Evolutionary conservation across 1,284 basidiomycete genomes (phyloP), one percentile per base, ranked within the genome.

Genomic region (Rhodofomes roseus): DNA sequence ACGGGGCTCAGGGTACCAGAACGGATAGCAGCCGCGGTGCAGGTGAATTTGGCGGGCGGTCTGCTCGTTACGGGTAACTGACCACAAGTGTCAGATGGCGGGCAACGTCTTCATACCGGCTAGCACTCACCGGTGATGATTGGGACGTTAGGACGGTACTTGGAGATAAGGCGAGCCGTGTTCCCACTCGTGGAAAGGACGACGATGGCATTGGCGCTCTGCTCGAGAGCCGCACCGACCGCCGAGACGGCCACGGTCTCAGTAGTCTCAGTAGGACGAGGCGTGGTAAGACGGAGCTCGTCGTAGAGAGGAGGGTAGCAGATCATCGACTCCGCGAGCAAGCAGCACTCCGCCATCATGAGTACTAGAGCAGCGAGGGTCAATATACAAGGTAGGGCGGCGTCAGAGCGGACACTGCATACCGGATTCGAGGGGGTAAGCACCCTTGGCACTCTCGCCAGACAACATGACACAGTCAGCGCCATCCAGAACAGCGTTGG

Each of bases 401-500:
- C 43, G 11, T 46, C 27, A n/a, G 22, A 14, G 39, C 8, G 53
- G n/a, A 53, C 8, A n/a, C 25, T 23, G 29, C 86, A 57, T 69
- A 90, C 93, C 93, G 60, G 96, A 95, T 75, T 95, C 87, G 71
- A 96, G 85, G 58, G 95, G 95, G 78, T 98, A 98, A 63, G 84
- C 79, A 65, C 95, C 95, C 82, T 98, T 98, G 64, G 95, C 95
- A 57, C 96, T 98, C 80, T 98, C 95, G 65, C 96, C 95, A 25
- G 95, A 97, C 74, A 98, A 81, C 95, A 98, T 98, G 74, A 98
- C 95, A 78, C 96, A 98, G 81, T 98, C 95, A 31, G 96, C 87
- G 62, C 95, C 96, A 73, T 98, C 95, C 56, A 98, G 86, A 56
- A 98, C 95, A 64, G 95, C 95, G 77, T 98, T 98, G 67, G 96